These are phyloP conservation scores for Eucalyptus virginea DNA, from an alignment of 345 rosid genomes.

Conservation along the genomic window DNA sequence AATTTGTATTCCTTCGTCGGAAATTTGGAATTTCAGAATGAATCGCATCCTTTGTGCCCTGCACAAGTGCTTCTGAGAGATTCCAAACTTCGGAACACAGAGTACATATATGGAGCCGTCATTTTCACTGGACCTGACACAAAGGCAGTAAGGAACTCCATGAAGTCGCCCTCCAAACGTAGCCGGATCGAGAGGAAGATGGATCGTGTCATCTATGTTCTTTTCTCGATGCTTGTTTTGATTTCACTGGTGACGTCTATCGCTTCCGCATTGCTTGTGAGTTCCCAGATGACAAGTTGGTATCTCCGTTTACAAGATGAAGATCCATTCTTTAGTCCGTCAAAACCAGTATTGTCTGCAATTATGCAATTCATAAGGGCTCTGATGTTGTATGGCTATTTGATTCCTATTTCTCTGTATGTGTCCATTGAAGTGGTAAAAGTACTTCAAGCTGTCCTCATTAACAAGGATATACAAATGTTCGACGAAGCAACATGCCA, in stretches of 20 bases:
- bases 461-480: constrained; percentile 50
- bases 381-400: constrained; percentile 63
- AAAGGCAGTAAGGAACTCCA: constrained; percentile 53
- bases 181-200: constrained; percentile 58
- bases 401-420: constrained; percentile 73
- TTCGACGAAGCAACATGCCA: constrained; percentile 43
- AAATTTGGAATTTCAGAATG: constrained; percentile 32
- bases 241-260: constrained; percentile 46
- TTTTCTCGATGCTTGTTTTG: constrained; percentile 38
- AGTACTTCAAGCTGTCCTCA: constrained; percentile 59
- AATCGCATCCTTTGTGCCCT: constrained; percentile 40
- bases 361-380: constrained; percentile 46
- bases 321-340: constrained; percentile 29
- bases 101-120: constrained; percentile 51
- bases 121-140: constrained; percentile 65
- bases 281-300: constrained; percentile 58
- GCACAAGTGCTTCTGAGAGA: constrained; percentile 57
- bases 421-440: constrained; percentile 78
- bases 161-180: constrained; percentile 59
- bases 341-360: constrained; percentile 24
- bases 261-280: constrained; percentile 25
- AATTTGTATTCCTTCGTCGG: constrained; percentile 67
- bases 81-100: constrained; percentile 67
- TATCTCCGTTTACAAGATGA: constrained; percentile 26
- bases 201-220: constrained; percentile 60